These are phyloP conservation scores for Favolaschia claudopus DNA, from an alignment of 768 basidiomycete species.

Conservation along the genomic window DNA sequence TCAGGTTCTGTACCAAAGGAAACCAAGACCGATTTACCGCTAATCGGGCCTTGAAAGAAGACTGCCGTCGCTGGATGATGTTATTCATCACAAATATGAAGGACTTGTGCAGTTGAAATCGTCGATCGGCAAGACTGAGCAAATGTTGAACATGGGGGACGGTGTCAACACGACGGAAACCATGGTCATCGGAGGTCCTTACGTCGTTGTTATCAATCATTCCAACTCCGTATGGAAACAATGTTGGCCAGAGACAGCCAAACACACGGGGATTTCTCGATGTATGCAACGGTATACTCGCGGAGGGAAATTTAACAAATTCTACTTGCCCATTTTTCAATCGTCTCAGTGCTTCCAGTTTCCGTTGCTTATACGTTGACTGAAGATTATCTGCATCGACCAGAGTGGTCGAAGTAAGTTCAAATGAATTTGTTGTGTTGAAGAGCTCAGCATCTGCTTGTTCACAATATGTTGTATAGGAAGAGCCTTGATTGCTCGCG, in stretches of 20 bases:
- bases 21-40: slow-evolving; percentile 17
- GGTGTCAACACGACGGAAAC: slow-evolving; percentile 1
- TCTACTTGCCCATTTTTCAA: not conserved
- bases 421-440: not conserved
- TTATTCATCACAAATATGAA: slow-evolving; percentile 23
- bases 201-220: slow-evolving; percentile 14
- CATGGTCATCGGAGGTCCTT: not conserved
- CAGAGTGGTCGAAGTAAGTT: slow-evolving; percentile 8
- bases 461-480: no score
- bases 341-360: slow-evolving; percentile 1
- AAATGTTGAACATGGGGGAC: slow-evolving; percentile 8
- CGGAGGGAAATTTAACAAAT: slow-evolving; percentile 25
- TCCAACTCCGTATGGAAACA: slow-evolving; percentile 27
- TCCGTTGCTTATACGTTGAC: slow-evolving; percentile 17
- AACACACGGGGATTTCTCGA: slow-evolving; percentile 16
- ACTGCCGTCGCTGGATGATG: slow-evolving; percentile 14
- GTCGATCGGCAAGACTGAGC: not conserved
- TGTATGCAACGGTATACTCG: slow-evolving; percentile 7
- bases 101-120: slow-evolving; percentile 16
- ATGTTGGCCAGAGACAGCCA: slow-evolving; percentile 21
- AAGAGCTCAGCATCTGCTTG: no score
- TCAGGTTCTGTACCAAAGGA: not conserved
- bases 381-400: slow-evolving; percentile 16
- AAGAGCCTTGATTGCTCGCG: slow-evolving; percentile 6
- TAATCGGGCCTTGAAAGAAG: slow-evolving; percentile 10